Conservation (phyloP, 768 basidiomycete species). For the Suillus discolor region DNA sequence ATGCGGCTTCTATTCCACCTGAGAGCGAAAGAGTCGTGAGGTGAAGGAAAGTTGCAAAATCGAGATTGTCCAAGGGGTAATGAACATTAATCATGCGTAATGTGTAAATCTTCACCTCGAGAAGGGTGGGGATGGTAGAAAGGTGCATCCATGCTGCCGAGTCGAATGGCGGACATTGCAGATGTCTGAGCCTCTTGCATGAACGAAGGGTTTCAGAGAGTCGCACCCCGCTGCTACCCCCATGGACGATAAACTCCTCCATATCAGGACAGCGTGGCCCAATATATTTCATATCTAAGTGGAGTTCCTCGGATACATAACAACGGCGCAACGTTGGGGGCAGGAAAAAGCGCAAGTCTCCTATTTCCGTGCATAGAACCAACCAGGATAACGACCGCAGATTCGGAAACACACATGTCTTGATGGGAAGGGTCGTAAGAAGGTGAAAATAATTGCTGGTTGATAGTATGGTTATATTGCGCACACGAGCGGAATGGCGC, state of each 20-base stretch:
- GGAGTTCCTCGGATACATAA: too few species aligned
- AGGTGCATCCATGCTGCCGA: conserved; percentile 3
- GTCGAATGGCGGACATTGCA: neutral
- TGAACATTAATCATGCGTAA: neutral
- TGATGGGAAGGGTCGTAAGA: neutral
- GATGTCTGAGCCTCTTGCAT: neutral
- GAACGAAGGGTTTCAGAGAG: neutral
- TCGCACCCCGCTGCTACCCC: too few species aligned
- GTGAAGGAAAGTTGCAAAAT: neutral
- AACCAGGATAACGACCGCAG: neutral
- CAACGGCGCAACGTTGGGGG: neutral
- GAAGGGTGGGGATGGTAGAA: neutral
- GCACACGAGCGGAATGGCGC: conserved; percentile 3
- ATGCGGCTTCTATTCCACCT: neutral
- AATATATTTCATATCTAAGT: neutral
- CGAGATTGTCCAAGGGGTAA: neutral
- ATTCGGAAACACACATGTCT: neutral
- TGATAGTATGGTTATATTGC: neutral
- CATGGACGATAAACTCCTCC: neutral
- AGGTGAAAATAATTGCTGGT: neutral
- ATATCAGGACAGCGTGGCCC: neutral
- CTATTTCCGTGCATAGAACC: too few species aligned
- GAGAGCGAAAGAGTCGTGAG: neutral
- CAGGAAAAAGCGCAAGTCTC: neutral
- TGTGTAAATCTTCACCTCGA: neutral